Base-by-base conservation (phyloP, 139 green algal genomes). In the Zygnema circumcarinatum region DNA sequence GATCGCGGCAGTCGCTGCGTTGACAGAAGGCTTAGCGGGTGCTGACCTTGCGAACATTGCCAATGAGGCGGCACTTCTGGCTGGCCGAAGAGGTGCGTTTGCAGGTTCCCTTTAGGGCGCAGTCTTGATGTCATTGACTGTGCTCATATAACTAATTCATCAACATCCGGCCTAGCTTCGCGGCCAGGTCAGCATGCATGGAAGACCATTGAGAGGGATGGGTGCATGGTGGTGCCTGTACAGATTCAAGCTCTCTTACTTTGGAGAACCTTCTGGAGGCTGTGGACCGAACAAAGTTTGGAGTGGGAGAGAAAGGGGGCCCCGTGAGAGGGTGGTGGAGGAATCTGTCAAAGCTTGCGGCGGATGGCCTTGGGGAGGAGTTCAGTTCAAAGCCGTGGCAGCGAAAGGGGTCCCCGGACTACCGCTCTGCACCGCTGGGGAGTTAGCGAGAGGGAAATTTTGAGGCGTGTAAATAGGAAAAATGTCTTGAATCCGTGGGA, bases 31-130 rank as follows among this genome's bases (percentile, higher is more conserved):
- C 39, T 97, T 98, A 92, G 76, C 85, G 75, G 95, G 97, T 68
- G 97, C 97, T 87, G 97, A 99, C 91, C 93, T 99, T 75, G 93
- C 96, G 87, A 99, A 99, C 93, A 92, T 99, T 89, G 93, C 99
- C 80, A 99, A 99, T 90, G 97, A 99, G 95, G 95, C 97, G 0
- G 97, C 97, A 72, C 98, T 99, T 89, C 93, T 99, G 68, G 94
- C 97, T 3, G 97, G 95, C 7, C 92, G 97, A 16, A 92, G 95
- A 95, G 84, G 84, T 88, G 83, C 25, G 83, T 87, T n/a, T n/a
- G n/a, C n/a, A n/a, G n/a, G n/a, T n/a, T n/a, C n/a, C n/a, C n/a
- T n/a, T n/a, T n/a, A n/a, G 73, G n/a, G 32, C n/a, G 25, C 25
- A 29, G 25, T 81, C 29, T 35, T 35, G 29, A 72, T 35, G 29